Percentiles rank a stretch among this genome's conserved stretches.
Evolutionary conservation across 768 basidiomycete species (phyloP).

Genomic region (Dioszegia crocea): DNA sequence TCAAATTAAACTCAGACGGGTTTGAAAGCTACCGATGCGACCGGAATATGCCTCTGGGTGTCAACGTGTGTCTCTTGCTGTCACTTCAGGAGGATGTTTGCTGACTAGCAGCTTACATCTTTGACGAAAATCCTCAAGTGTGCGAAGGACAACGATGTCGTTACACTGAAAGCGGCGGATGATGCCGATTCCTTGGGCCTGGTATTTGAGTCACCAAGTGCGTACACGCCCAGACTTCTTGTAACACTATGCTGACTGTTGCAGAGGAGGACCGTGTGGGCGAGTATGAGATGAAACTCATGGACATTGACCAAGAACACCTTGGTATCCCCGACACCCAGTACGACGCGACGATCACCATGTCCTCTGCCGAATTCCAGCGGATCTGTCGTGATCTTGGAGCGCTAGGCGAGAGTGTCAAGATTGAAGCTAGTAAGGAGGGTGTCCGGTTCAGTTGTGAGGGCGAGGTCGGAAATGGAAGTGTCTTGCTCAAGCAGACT

Average conservation of each 20-base stretch:
- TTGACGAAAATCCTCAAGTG: conserved; percentile 95
- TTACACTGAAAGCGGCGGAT: conserved; percentile 84
- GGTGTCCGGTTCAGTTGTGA: conserved; percentile 89
- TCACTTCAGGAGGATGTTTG: not conserved
- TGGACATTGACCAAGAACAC: conserved; percentile 96
- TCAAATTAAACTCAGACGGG: conserved; percentile 69
- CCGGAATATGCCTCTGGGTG: conserved; percentile 65
- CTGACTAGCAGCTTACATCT: conserved; percentile 67
- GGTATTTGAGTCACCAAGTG: conserved; percentile 84
- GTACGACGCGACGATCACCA: conserved; percentile 86
- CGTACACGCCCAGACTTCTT: too few relatives aligned
- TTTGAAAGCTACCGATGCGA: conserved; percentile 88
- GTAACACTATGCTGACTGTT: not conserved
- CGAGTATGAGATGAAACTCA: conserved; percentile 98
- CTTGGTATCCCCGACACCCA: conserved; percentile 95
- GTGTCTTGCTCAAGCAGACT: conserved; percentile 71
- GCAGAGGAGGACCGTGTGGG: conserved; percentile 86
- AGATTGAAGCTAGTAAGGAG: conserved; percentile 93
- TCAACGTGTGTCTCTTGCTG: conserved; percentile 46
- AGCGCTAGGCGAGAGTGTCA: conserved; percentile 84
- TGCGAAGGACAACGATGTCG: conserved; percentile 90
- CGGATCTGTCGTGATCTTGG: conserved; percentile 90
- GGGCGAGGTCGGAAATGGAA: conserved; percentile 90
- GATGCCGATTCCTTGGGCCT: conserved; percentile 83
- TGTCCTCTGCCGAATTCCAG: conserved; percentile 80